phyloP scores from a whole-genome alignment of 768 basidiomycete genomes.

The Coprinellus micaceus region DNA sequence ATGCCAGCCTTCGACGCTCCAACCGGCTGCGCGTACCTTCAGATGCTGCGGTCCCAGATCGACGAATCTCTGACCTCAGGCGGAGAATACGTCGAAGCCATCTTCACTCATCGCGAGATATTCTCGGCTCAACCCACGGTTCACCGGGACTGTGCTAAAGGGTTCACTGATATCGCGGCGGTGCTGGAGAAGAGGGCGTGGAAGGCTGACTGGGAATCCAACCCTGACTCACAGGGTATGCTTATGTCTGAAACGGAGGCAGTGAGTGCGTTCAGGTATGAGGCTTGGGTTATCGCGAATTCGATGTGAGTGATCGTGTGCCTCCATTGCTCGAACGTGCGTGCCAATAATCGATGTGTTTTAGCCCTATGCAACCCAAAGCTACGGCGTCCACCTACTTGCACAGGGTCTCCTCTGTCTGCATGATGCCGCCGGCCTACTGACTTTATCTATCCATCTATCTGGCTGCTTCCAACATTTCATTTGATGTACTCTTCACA shows the following conservation, averaged over 20 bases:
- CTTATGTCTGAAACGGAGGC: constrained; percentile 68
- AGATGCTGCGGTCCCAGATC: constrained; percentile 54
- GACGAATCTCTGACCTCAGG: constrained; percentile 54
- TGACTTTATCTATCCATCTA: not conserved
- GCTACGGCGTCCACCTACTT: not conserved
- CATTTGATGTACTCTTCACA: not conserved
- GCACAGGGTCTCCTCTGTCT: not conserved
- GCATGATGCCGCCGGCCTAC: not conserved
- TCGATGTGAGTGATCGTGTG: constrained; percentile 24
- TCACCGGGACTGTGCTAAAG: constrained; percentile 62
- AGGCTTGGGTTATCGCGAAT: constrained; percentile 58
- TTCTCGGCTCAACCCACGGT: constrained; percentile 57
- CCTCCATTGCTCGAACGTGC: not conserved
- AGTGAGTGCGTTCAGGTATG: constrained; percentile 62
- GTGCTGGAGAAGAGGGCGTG: constrained; percentile 60
- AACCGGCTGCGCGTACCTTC: constrained; percentile 62
- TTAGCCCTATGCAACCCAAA: too few relatives aligned
- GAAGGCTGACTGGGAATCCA: constrained; percentile 68
- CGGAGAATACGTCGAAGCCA: constrained; percentile 74
- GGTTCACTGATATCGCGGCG: constrained; percentile 62
- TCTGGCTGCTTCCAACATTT: not conserved
- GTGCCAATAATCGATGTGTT: too few relatives aligned
- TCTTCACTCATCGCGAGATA: constrained; percentile 75
- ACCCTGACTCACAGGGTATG: constrained; percentile 63
- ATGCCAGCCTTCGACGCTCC: constrained; percentile 20